Percentiles rank a stretch among this genome's conserved stretches.
Evolutionary conservation across 2,329 filamentous ascomycete species (phyloP).

Genomic region (Calonectria pseudoreteaudii): DNA sequence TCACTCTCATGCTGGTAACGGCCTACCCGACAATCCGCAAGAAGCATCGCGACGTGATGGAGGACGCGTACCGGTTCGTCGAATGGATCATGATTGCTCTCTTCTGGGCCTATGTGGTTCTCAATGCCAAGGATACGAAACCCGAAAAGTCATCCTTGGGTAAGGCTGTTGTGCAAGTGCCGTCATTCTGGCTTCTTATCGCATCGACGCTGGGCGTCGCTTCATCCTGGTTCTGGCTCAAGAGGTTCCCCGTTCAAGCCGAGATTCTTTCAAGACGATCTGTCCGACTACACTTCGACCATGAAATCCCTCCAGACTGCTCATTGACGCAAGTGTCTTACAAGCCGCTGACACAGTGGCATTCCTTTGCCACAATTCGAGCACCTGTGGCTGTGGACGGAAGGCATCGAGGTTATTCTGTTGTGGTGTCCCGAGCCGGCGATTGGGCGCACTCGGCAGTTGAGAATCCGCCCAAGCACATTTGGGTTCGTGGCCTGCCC

Average conservation of each 20-base stretch:
- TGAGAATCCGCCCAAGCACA: conserved; percentile 65
- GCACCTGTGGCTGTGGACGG: conserved; percentile 54
- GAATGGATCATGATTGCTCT: conserved; percentile 75
- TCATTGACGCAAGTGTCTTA: conserved; percentile 66
- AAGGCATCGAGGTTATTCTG: conserved; percentile 66
- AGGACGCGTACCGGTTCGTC: conserved; percentile 76
- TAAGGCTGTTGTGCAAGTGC: conserved; percentile 50
- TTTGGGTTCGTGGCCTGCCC: conserved; percentile 78
- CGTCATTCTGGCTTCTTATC: conserved; percentile 74
- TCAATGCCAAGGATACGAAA: conserved; percentile 60
- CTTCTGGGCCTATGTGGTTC: conserved; percentile 73
- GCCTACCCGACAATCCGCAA: conserved; percentile 73
- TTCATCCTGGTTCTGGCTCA: conserved; percentile 79
- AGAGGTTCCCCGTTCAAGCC: conserved; percentile 73
- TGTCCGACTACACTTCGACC: conserved; percentile 76
- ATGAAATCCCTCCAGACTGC: conserved; percentile 65
- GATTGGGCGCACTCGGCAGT: conserved; percentile 79
- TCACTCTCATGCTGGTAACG: conserved; percentile 69
- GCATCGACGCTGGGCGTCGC: conserved; percentile 73
- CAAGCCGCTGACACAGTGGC: conserved; percentile 77
- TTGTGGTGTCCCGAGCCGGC: conserved; percentile 77
- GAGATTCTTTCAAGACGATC: conserved; percentile 79
- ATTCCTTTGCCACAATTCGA: conserved; percentile 80
- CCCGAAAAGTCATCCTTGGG: conserved; percentile 49
- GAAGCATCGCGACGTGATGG: conserved; percentile 75